Evolutionary conservation across 1,139 yeast genomes (phyloP).

Genomic region (Pichia sp.): DNA sequence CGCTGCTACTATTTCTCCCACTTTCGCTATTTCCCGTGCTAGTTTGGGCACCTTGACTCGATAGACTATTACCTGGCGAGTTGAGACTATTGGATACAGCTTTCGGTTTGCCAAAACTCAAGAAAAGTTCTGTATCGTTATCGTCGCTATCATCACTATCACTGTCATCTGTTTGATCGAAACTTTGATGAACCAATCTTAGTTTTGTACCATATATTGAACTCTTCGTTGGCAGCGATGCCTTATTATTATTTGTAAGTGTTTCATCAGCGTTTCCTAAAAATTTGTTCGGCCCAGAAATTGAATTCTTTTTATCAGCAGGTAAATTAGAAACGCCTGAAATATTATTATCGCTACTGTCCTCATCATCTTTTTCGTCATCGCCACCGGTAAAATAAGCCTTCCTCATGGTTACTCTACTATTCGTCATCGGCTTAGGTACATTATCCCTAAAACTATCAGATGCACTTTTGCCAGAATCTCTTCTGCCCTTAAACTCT

Average conservation of each 20-base stretch:
- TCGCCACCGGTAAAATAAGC: conserved; percentile 14
- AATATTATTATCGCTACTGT: neutral
- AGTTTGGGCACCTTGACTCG: neutral
- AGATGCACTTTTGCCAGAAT: neutral
- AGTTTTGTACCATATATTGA: conserved; percentile 20
- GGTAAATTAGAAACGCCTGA: neutral
- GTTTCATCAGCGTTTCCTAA: neutral
- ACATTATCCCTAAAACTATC: neutral
- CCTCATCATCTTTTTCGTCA: conserved; percentile 6
- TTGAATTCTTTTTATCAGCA: neutral
- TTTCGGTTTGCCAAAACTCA: conserved; percentile 14
- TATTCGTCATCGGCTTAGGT: neutral
- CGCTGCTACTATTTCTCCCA: neutral
- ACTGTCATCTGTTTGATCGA: conserved; percentile 1
- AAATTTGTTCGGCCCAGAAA: neutral
- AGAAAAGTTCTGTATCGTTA: conserved; percentile 14
- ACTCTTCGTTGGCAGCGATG: conserved; percentile 6
- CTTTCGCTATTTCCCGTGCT: neutral
- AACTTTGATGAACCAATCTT: conserved; percentile 6
- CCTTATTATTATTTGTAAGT: neutral
- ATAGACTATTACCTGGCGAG: neutral
- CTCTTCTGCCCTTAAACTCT: conserved; percentile 15
- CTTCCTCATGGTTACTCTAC: neutral
- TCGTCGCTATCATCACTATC: conserved; percentile 5
- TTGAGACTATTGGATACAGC: neutral